These are phyloP conservation scores for Dacryopinax spathularia DNA, from an alignment of 768 basidiomycete genomes.

Conservation along the genomic window DNA sequence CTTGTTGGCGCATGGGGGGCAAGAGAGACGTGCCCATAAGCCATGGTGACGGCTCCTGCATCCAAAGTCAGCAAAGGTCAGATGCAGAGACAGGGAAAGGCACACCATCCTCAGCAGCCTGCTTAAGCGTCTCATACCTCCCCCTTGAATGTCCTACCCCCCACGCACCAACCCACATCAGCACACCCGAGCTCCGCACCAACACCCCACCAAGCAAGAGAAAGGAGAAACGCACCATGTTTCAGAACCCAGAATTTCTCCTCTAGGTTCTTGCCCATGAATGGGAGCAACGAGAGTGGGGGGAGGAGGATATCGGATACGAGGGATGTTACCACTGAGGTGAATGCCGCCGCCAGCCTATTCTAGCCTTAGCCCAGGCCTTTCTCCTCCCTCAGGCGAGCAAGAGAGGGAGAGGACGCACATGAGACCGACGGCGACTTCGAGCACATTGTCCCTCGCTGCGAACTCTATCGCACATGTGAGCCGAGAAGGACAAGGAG, in stretches of 20 bases:
- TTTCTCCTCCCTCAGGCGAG: neutral
- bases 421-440: slow-evolving; percentile 35
- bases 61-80: neutral
- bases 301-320: slow-evolving; percentile 33
- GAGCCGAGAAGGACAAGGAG: too few species aligned
- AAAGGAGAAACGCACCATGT: slow-evolving; percentile 16
- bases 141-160: too few species aligned
- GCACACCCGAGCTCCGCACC: too few species aligned
- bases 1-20: neutral
- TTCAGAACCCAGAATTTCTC: slow-evolving; percentile 32
- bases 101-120: slow-evolving; percentile 31
- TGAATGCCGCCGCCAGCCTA: slow-evolving; percentile 29
- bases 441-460: slow-evolving; percentile 31
- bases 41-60: slow-evolving; percentile 26
- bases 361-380: neutral
- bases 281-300: slow-evolving; percentile 30
- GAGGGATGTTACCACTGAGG: slow-evolving; percentile 30
- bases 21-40: slow-evolving; percentile 16
- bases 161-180: too few species aligned
- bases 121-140: slow-evolving; percentile 32
- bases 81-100: neutral
- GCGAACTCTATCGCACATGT: neutral
- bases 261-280: slow-evolving; percentile 31
- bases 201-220: neutral
- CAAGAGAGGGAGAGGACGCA: neutral